Percentiles rank a stretch among this genome's conserved stretches.
Conservation (phyloP, 1,284 basidiomycete genomes). For the Paramarasmius palmivorus region DNA sequence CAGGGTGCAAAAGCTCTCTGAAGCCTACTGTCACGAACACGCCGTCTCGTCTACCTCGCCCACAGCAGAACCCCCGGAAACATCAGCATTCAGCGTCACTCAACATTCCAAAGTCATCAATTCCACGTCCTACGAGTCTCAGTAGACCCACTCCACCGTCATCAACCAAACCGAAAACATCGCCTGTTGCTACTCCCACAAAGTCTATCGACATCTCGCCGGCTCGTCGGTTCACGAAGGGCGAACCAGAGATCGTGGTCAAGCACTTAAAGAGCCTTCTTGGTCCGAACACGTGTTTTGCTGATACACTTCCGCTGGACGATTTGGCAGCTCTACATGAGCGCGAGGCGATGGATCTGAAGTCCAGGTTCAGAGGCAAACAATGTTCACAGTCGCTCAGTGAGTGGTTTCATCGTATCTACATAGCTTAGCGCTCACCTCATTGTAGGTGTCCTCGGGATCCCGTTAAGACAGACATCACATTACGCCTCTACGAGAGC, state of each 20-base stretch:
- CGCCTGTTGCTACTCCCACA: no score
- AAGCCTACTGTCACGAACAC: neutral
- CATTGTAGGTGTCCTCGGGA: slow-evolving; percentile 46
- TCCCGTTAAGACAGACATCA: slow-evolving; percentile 44
- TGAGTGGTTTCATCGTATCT: slow-evolving; percentile 7
- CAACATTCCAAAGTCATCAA: no score
- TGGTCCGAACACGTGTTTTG: neutral
- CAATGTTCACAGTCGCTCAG: slow-evolving; percentile 17
- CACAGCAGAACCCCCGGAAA: no score
- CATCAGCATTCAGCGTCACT: no score
- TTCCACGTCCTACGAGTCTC: no score
- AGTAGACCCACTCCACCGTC: no score
- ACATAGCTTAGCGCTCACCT: neutral
- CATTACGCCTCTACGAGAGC: slow-evolving; percentile 46
- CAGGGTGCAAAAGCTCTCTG: neutral
- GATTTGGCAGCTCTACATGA: slow-evolving; percentile 36
- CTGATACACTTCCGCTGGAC: slow-evolving; percentile 27
- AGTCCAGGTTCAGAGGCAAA: slow-evolving; percentile 13
- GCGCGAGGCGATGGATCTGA: slow-evolving; percentile 33
- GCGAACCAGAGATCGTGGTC: neutral
- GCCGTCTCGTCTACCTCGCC: neutral
- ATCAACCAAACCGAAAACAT: no score
- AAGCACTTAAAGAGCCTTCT: neutral
- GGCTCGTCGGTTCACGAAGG: neutral
- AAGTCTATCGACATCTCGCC: no score